phyloP scores from a whole-genome alignment of 352 stramenopile species.

The Peronospora tabacina region DNA sequence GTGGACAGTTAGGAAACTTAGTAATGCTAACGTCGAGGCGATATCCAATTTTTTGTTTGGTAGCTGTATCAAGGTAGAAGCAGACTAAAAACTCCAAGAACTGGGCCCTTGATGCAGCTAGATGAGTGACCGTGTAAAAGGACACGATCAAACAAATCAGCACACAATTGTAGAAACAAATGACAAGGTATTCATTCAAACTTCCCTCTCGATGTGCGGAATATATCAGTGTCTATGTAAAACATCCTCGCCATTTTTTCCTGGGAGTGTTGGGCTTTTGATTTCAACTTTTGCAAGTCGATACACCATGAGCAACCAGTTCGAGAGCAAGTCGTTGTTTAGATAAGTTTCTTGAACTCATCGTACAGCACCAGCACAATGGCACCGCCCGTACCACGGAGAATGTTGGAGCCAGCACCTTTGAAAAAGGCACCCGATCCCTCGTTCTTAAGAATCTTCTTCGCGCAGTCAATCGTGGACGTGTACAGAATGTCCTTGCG shows the following conservation, averaged over 20 bases:
- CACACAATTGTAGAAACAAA: conserved; percentile 17
- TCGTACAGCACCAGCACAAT: conserved; percentile 99
- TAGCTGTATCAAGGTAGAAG: no score
- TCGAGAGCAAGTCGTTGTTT: conserved; percentile 20
- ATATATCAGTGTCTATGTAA: conserved; percentile 44
- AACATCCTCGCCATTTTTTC: conserved; percentile 35
- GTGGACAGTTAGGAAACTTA: no score
- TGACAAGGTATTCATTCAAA: conserved; percentile 33
- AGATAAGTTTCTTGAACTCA: conserved; percentile 93
- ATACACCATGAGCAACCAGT: conserved; percentile 15
- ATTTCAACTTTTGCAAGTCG: conserved; percentile 9
- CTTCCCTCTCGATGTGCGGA: conserved; percentile 30
- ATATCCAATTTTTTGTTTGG: no score
- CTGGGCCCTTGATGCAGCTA: no score
- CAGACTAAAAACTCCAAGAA: no score
- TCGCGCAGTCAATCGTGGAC: conserved; percentile 93
- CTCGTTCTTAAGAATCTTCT: conserved; percentile 96
- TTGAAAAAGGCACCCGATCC: conserved; percentile 96
- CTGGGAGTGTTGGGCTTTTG: conserved; percentile 20
- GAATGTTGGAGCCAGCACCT: conserved; percentile 96
- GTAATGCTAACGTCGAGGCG: no score
- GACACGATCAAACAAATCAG: not conserved
- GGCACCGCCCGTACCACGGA: conserved; percentile 97
- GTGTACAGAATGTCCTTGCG: conserved; percentile 97
- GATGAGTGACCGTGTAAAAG: not conserved